phyloP scores from a whole-genome alignment of 768 basidiomycete species.

The Dacryopinax spathularia region DNA sequence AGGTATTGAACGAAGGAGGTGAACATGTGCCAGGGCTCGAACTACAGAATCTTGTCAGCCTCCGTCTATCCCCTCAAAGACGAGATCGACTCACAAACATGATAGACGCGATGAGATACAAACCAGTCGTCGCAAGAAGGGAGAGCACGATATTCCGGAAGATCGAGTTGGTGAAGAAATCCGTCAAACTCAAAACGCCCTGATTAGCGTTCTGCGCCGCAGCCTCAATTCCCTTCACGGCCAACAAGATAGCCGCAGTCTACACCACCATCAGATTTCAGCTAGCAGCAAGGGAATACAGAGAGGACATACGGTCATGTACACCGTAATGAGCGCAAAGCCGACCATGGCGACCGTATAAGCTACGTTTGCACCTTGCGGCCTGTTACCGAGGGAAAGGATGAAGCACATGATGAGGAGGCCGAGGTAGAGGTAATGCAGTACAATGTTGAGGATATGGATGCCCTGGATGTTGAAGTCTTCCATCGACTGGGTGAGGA shows the following conservation, averaged over 20 bases:
- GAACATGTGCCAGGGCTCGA: constrained; percentile 98
- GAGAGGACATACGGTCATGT: constrained; percentile 64
- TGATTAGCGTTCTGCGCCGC: constrained; percentile 30
- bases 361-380: constrained; percentile 73
- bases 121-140: constrained; percentile 70
- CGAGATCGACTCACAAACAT: constrained; percentile 63
- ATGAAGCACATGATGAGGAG: constrained; percentile 78
- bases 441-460: constrained; percentile 54
- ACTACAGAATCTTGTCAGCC: constrained; percentile 30
- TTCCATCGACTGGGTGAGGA: constrained; percentile 63
- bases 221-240: constrained; percentile 61
- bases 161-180: constrained; percentile 61
- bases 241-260: constrained; percentile 67
- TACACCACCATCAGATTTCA: constrained; percentile 24
- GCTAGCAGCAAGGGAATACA: constrained; percentile 6
- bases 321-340: constrained; percentile 82
- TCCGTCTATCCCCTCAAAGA: neutral
- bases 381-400: constrained; percentile 76
- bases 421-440: constrained; percentile 80
- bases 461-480: constrained; percentile 53
- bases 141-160: constrained; percentile 82
- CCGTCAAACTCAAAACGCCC: constrained; percentile 33
- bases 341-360: constrained; percentile 78
- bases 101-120: constrained; percentile 71
- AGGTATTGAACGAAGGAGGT: constrained; percentile 90